Base-by-base conservation (phyloP, 129 eudicot species). In the Lactuca saligna region DNA sequence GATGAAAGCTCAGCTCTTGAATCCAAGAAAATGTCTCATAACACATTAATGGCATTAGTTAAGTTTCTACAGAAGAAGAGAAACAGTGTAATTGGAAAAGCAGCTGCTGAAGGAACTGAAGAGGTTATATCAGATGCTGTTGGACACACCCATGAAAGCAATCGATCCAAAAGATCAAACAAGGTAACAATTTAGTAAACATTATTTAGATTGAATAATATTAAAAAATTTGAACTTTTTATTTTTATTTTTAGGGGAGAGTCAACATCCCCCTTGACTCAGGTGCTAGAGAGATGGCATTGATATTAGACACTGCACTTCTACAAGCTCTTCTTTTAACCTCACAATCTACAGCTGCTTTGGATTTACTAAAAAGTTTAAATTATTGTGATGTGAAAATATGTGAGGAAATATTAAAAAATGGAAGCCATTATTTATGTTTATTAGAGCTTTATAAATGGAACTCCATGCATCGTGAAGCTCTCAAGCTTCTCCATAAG, bases 81-180 rank as follows among this genome's bases (percentile, higher is more conserved):
- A 61, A 89, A 54, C 64, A 58, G 67, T 73, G 74, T 93, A 53
- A 82, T 93, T 57, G 98, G 91, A 65, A 93, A 89, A 63, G 98
- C 98, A 53, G 84, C 97, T 66, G 91, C 98, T 17, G 98, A 93
- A 81, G 90, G 97, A 71, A 87, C 98, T 39, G 97, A 93, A 57
- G 98, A 89, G 85, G 97, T 80, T 56, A 84, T 93, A 75, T 89
- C 87, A 60, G 88, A 93, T 84, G 97, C 96, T 59, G 96, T 89
- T 48, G 96, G 98, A 50, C 80, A 73, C 61, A 0, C 29, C 29
- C 29, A 25, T 25, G 29, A 25, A 25, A 25, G 29, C 29, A 25
- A 25, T 25, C 29, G 29, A 25, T 25, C 29, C 29, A 25, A 25
- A 25, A 25, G 29, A 25, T 25, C 29, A 25, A 25, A 25, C 72